phyloP scores from a whole-genome alignment of 345 rosid genomes.

The Ricinus communis region DNA sequence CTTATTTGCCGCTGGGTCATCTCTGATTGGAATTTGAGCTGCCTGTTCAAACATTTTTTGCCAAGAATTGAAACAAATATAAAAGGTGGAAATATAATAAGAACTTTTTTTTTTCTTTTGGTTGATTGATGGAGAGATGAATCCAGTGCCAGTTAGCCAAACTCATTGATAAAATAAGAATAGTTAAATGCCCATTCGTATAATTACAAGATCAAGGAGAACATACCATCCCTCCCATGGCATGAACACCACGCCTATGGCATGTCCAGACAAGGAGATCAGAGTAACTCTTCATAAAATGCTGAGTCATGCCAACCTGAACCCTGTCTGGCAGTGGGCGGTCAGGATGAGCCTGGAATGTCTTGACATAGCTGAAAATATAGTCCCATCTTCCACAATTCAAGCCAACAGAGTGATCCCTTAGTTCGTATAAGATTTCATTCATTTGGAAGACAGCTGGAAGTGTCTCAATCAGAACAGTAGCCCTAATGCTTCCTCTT shows the following conservation, averaged over 20 bases:
- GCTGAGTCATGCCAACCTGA: slow-evolving; percentile 84
- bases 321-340: slow-evolving; percentile 79
- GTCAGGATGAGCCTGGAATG: slow-evolving; percentile 82
- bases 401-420: slow-evolving; percentile 81
- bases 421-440: slow-evolving; percentile 80
- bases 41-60: slow-evolving; percentile 49
- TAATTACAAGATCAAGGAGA: neutral
- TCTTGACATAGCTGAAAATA: slow-evolving; percentile 92
- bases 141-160: too few species aligned
- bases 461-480: slow-evolving; percentile 82
- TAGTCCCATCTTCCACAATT: slow-evolving; percentile 98
- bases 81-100: too few species aligned
- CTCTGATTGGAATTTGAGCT: slow-evolving; percentile 89
- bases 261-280: slow-evolving; percentile 88
- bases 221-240: slow-evolving; percentile 96
- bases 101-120: too few species aligned
- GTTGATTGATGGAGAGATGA: too few species aligned
- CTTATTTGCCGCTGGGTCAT: slow-evolving; percentile 74
- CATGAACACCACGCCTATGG: slow-evolving; percentile 83
- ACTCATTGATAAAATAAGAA: too few species aligned
- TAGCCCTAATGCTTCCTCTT: slow-evolving; percentile 82
- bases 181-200: neutral
- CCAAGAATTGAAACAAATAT: neutral
- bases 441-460: slow-evolving; percentile 96
- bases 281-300: slow-evolving; percentile 92